phyloP scores from a whole-genome alignment of 2,329 filamentous ascomycete genomes.

The Penicillium corylophilum region DNA sequence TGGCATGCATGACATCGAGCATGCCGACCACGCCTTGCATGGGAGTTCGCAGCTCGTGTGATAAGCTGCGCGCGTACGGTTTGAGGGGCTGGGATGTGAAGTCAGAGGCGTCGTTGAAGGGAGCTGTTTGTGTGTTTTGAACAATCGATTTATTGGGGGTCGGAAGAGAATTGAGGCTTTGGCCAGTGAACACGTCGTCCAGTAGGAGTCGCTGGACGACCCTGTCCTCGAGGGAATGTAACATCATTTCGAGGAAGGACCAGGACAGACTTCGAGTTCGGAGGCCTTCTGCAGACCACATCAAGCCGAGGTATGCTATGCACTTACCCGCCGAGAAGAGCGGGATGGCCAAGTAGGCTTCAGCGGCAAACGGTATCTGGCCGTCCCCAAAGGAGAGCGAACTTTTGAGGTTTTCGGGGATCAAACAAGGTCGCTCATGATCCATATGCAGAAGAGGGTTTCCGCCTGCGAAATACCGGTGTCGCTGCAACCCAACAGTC shows the following conservation, averaged over 20 bases:
- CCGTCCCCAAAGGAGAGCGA: conserved; percentile 62
- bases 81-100: conserved; percentile 63
- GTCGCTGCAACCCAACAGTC: conserved; percentile 53
- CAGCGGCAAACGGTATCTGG: conserved; percentile 58
- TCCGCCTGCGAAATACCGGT: conserved; percentile 64
- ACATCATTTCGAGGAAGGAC: conserved; percentile 65
- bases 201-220: conserved; percentile 58
- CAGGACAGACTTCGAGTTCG: conserved; percentile 58
- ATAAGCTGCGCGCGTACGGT: conserved; percentile 70
- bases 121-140: conserved; percentile 41
- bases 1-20: conserved; percentile 74
- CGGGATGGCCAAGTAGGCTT: conserved; percentile 67
- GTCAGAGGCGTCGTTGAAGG: conserved; percentile 57
- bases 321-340: conserved; percentile 65
- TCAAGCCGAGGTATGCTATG: conserved; percentile 68
- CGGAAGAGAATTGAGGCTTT: conserved; percentile 24
- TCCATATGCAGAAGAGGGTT: conserved; percentile 69
- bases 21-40: conserved; percentile 77
- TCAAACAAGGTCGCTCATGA: conserved; percentile 68
- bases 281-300: conserved; percentile 67
- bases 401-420: conserved; percentile 61
- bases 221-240: conserved; percentile 68
- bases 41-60: conserved; percentile 69
- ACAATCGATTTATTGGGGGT: conserved; percentile 18
- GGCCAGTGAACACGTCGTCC: conserved; percentile 43